phyloP scores from a whole-genome alignment of 352 stramenopile genomes.

The Thraustochytrium striatum region DNA sequence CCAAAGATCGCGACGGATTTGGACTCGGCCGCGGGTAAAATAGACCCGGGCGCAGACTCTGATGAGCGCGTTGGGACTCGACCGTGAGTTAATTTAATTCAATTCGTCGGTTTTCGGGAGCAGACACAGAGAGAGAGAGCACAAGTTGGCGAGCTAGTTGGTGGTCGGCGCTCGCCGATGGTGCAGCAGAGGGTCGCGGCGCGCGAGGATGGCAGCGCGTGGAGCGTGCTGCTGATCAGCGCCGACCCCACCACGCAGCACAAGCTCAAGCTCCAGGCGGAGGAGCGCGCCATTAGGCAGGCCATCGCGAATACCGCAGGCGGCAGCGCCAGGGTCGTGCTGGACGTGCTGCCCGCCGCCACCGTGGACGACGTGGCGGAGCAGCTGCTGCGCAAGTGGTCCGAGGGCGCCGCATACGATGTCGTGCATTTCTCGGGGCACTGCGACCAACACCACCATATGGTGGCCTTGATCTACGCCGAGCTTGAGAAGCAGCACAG shows the following conservation, averaged over 20 bases:
- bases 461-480: constrained; percentile 20
- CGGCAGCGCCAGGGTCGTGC: background rate
- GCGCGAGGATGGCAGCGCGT: background rate
- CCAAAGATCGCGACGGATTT: no score
- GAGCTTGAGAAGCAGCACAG: constrained; percentile 35
- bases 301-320: background rate
- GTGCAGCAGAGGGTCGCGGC: background rate
- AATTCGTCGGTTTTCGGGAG: background rate
- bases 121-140: background rate
- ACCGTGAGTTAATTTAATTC: background rate
- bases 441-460: constrained; percentile 29
- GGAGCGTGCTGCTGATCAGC: constrained; percentile 14
- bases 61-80: background rate
- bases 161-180: background rate
- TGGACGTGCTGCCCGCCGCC: constrained; percentile 28
- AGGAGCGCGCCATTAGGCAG: constrained; percentile 32
- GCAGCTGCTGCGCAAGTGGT: constrained; percentile 19
- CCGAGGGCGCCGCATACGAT: constrained; percentile 16
- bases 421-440: constrained; percentile 35
- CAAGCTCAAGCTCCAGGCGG: constrained; percentile 24
- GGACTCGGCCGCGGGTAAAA: background rate
- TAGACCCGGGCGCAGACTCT: background rate
- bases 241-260: constrained; percentile 31
- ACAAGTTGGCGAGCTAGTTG: background rate
- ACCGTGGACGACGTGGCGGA: constrained; percentile 21